Conservation (phyloP, 2,329 filamentous ascomycete species). For the Neurospora sp. region DNA sequence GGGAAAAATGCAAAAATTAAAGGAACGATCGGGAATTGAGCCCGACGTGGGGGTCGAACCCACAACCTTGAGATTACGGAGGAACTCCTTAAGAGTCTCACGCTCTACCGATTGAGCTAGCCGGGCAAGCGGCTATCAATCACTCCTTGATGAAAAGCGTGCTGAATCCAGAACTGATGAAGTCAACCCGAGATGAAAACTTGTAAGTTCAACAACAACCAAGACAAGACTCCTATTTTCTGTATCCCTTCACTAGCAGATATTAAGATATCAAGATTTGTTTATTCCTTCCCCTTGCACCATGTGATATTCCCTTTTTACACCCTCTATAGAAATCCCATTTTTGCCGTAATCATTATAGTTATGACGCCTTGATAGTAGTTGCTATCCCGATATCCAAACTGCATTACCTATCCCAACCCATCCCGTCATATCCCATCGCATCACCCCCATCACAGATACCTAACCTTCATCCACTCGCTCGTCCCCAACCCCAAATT, state of each 20-base stretch:
- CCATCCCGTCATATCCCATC: neutral
- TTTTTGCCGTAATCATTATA: neutral
- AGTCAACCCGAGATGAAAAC: neutral
- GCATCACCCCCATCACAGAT: constrained; percentile 36
- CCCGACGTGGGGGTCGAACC: constrained; percentile 6
- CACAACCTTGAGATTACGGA: constrained; percentile 15
- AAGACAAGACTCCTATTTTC: neutral
- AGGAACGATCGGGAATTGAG: constrained; percentile 9
- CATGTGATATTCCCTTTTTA: neutral
- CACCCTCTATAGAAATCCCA: neutral
- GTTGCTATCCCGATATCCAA: neutral
- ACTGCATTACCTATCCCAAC: neutral
- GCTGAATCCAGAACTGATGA: too few relatives aligned
- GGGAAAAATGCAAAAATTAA: neutral
- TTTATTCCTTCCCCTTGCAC: neutral
- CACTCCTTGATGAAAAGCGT: neutral
- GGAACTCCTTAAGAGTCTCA: constrained; percentile 49
- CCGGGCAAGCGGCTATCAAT: constrained; percentile 27
- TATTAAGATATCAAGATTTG: neutral
- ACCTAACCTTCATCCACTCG: constrained; percentile 80
- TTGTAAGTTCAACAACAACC: fast-evolving
- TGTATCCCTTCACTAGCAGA: neutral
- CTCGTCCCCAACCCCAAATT: constrained; percentile 74
- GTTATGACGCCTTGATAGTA: neutral
- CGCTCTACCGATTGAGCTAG: constrained; percentile 63